Evolutionary conservation across 2,329 filamentous ascomycete genomes (phyloP), one percentile per base, ranked within the genome.

Genomic region (Penicillium sp.): DNA sequence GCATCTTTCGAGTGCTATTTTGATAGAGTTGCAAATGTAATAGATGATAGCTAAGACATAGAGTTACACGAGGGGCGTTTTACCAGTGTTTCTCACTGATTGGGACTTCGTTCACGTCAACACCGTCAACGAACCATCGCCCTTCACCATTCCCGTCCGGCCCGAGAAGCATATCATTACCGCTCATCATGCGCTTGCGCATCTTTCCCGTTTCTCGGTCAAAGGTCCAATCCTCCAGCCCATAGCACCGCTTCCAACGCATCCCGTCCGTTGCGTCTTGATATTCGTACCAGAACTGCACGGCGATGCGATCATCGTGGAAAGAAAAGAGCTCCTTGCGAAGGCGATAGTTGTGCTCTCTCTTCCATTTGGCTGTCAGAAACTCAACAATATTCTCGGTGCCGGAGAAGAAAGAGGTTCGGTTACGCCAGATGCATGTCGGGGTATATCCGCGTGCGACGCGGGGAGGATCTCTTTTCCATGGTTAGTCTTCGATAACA

Each of bases 251-350:
- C 79, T 87, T 92, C 90, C 90, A 95, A 68, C 89, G 69, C 72
- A 75, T 69, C 10, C 63, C 84, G 33, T 87, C 86, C 1, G 78
- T 62, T 7, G 73, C 72, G 63, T 92, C 88, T 57, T 84, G 81
- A 73, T 84, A 92, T 70, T 95, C 87, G 64, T 92, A 95, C 90
- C 90, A 95, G 69, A 94, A 95, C 66, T 95, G 89, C 20, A 95
- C 90, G 1, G 90, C 90, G 57, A 92, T 92, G 71, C 83, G 87
- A 70, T 92, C 78, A 33, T 85, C 85, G 0, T 74, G 79, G 64
- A 90, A 94, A 1, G 88, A 79, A 70, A 95, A 95, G 1, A 95
- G 76, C 67, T 95, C 90, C 69, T 95, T 95, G 48, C 90, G 81
- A 48, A 95, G 77, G 0, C 81, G 79, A 64, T 95, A 95, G 14